These are phyloP conservation scores for Candida wancherniae DNA, from an alignment of 805 yeast genomes.

Conservation along the genomic window DNA sequence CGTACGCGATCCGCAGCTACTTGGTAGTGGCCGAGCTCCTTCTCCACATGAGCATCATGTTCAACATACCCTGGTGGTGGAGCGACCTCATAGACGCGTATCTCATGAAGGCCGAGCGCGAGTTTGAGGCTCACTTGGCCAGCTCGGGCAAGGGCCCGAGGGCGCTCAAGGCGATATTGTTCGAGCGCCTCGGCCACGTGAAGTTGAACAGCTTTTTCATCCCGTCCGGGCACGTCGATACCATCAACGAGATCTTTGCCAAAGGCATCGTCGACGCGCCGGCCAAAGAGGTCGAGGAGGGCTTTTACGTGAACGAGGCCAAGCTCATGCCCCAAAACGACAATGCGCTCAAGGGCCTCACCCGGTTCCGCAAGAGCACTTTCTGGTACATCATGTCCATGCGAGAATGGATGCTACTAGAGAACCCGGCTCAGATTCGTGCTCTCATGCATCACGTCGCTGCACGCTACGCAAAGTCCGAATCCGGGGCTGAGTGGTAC, in stretches of 20 bases:
- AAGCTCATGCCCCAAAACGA: slow-evolving; percentile 33
- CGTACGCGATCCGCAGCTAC: slow-evolving; percentile 66
- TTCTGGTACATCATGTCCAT: slow-evolving; percentile 76
- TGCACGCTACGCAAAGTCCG: slow-evolving; percentile 18
- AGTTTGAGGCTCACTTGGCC: slow-evolving; percentile 41
- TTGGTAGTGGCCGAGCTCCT: slow-evolving; percentile 69
- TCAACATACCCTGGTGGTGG: slow-evolving; percentile 43
- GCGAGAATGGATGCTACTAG: slow-evolving; percentile 51
- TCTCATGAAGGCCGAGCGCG: slow-evolving; percentile 43
- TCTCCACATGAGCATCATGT: slow-evolving; percentile 40
- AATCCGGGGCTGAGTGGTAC: slow-evolving; percentile 26
- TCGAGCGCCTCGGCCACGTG: slow-evolving; percentile 34
- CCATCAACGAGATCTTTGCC: slow-evolving; percentile 9
- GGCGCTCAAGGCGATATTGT: slow-evolving; percentile 43
- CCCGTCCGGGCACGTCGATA: slow-evolving; percentile 8
- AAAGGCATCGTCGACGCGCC: slow-evolving; percentile 7
- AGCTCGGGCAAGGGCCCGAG: slow-evolving; percentile 37
- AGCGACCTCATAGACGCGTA: slow-evolving; percentile 39
- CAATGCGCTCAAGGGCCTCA: slow-evolving; percentile 45
- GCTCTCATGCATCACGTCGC: slow-evolving; percentile 24
- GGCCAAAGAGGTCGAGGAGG: slow-evolving; percentile 27
- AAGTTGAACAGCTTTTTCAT: slow-evolving; percentile 11
- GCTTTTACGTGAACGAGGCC: slow-evolving; percentile 28
- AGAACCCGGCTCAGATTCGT: slow-evolving; percentile 24
- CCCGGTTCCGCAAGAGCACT: slow-evolving; percentile 67